A percentile compares a stretch with the other conserved stretches of the same genome.
Evolutionary conservation across 2,329 filamentous ascomycete species (phyloP).

Genomic region (Talaromyces marneffei): DNA sequence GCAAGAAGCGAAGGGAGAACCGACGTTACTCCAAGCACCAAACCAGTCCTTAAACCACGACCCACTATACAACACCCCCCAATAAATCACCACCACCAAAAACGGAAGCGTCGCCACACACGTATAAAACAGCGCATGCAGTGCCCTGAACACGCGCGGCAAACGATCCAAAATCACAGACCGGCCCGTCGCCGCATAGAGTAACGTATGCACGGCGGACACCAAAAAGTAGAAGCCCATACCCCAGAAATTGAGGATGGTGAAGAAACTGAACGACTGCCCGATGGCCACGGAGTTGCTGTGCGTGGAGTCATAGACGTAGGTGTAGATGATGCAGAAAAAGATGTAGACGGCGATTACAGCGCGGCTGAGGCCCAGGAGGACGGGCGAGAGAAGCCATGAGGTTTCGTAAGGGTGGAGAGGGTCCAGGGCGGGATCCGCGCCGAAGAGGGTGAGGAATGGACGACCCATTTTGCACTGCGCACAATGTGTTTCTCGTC

Average conservation of each 20-base stretch:
- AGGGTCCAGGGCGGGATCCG: constrained; percentile 39
- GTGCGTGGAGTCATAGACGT: constrained; percentile 58
- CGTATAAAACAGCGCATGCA: constrained; percentile 61
- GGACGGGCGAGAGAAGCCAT: constrained; percentile 65
- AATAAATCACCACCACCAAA: constrained; percentile 66
- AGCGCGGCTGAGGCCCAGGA: constrained; percentile 43
- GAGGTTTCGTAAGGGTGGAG: constrained; percentile 70
- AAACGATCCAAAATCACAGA: constrained; percentile 54
- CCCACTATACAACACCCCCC: constrained; percentile 54
- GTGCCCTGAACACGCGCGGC: constrained; percentile 57
- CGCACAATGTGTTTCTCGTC: not conserved
- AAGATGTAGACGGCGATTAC: constrained; percentile 60
- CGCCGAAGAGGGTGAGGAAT: constrained; percentile 27
- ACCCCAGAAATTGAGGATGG: constrained; percentile 75
- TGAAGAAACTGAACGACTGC: constrained; percentile 73
- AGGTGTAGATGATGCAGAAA: constrained; percentile 61
- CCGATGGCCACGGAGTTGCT: constrained; percentile 43
- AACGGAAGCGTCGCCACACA: constrained; percentile 60
- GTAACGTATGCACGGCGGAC: constrained; percentile 61
- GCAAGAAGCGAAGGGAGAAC: not conserved
- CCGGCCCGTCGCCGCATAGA: constrained; percentile 53
- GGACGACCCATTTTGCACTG: constrained; percentile 9
- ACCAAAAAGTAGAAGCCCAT: constrained; percentile 71
- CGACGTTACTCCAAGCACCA: constrained; percentile 47
- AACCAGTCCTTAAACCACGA: constrained; percentile 51